phyloP scores from a whole-genome alignment of 192 early-diverging fungal genomes.

The Rhizoclosmatium sp. region DNA sequence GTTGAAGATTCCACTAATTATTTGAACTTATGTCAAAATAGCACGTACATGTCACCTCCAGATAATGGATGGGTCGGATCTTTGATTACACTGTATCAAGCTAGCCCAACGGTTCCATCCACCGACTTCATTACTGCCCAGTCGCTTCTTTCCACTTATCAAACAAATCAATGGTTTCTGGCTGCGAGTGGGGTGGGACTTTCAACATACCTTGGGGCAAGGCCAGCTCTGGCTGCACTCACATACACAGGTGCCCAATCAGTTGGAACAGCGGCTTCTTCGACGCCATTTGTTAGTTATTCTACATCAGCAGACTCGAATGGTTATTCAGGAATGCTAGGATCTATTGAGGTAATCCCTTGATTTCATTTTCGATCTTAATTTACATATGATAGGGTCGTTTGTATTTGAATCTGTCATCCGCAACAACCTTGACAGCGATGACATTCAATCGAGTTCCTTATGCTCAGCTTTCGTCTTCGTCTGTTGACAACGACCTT shows the following conservation, averaged over 20 bases:
- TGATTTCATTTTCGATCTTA: not conserved
- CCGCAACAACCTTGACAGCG: not conserved
- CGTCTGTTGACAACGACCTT: slow-evolving; percentile 24
- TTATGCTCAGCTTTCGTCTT: not conserved
- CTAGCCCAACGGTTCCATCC: not conserved
- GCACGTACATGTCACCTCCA: slow-evolving; percentile 38
- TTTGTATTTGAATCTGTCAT: slow-evolving; percentile 10
- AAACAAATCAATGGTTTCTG: slow-evolving; percentile 21
- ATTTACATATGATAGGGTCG: slow-evolving; percentile 1
- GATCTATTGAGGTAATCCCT: slow-evolving; percentile 7
- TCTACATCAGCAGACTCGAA: slow-evolving; percentile 11
- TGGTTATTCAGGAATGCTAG: slow-evolving; percentile 21
- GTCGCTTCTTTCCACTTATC: not conserved
- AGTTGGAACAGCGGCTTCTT: not conserved
- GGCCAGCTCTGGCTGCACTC: not conserved
- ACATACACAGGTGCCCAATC: not conserved
- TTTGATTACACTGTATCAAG: not conserved
- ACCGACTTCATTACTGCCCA: not conserved
- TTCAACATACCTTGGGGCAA: not conserved
- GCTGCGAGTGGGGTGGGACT: not conserved
- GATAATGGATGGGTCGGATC: slow-evolving; percentile 30
- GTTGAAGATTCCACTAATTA: not conserved
- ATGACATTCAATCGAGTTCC: slow-evolving; percentile 17
- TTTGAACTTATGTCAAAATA: not conserved
- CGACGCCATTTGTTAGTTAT: not conserved